Evolutionary conservation across 2,329 filamentous ascomycete genomes (phyloP), one percentile per base, ranked within the genome.

Genomic region (Paracamarosporium sp.): DNA sequence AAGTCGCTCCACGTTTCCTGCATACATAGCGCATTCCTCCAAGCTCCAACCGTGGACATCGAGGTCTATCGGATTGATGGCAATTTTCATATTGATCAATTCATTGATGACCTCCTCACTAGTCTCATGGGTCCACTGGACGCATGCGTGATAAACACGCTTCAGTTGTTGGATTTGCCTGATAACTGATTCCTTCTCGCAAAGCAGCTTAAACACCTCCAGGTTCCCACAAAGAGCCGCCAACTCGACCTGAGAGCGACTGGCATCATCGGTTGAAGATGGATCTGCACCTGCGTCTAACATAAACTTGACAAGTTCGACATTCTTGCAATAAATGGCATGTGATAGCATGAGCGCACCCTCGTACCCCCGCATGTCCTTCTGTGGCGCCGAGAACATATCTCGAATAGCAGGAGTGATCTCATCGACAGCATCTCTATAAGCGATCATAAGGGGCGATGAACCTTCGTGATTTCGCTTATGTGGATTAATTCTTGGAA

Each of bases 151-250:
- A 13, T 41, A 52, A 24, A 43, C 27, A 41, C n/a, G 40, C 27
- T 44, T 35, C 40, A 46, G n/a, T 9, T 20, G 3, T 11, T 45
- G 4, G 36, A 13, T 6, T 33, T 33, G 31, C 15, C 27, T 41
- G 5, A 13, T 8, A 45, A 28, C n/a, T n/a, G 12, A 11, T 13
- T 12, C 24, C 22, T 5, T 36, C 38, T 53, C 20, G 7, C n/a
- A 27, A 28, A 53, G 22, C 11, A 31, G 12, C 24, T 53, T 43
- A 17, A 52, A 52, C 6, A 40, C 27, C 15, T 24, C 24, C 17
- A 52, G n/a, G 33, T 30, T 52, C 6, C 50, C 50, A 24, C 30
- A 35, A 31, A 52, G 33, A 12, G 50, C 50, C 27, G 50, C 50
- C 7, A 53, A 38, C 7, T 17, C 13, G 22, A 53, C 30, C 25